Conservation (phyloP, 2,329 filamentous ascomycete species). For the Nigrospora osmanthi region DNA sequence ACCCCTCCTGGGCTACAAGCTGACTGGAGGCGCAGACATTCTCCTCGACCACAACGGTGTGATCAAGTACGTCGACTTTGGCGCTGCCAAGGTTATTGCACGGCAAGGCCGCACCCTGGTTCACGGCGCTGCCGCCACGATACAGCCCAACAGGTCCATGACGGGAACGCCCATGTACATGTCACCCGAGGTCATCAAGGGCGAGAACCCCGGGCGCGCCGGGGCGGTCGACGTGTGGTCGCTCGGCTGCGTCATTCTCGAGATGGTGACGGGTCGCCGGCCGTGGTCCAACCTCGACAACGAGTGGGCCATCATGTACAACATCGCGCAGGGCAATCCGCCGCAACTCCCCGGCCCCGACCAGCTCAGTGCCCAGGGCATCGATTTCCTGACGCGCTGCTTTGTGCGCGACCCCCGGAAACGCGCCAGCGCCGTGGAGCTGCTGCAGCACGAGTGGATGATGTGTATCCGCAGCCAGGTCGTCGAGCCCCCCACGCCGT, state of each 20-base stretch:
- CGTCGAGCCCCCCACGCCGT: conserved; percentile 56
- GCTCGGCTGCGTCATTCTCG: conserved; percentile 88
- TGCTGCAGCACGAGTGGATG: conserved; percentile 92
- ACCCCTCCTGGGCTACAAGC: conserved; percentile 5
- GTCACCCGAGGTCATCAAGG: conserved; percentile 97
- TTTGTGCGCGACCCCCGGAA: conserved; percentile 78
- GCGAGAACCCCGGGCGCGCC: conserved; percentile 69
- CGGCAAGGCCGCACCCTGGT: conserved; percentile 84
- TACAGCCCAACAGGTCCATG: conserved; percentile 77
- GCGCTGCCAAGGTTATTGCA: conserved; percentile 93
- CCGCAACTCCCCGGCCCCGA: conserved; percentile 76
- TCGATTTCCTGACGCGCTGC: conserved; percentile 83
- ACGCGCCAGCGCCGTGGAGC: conserved; percentile 74
- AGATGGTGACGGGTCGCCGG: conserved; percentile 92
- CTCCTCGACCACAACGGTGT: conserved; percentile 95
- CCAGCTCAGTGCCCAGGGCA: conserved; percentile 74
- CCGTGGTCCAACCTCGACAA: conserved; percentile 97
- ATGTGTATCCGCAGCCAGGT: conserved; percentile 58
- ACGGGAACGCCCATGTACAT: conserved; percentile 99
- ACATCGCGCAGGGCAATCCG: conserved; percentile 94
- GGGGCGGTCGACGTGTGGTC: conserved; percentile 95
- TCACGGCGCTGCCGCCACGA: conserved; percentile 49
- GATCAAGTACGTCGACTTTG: conserved; percentile 99
- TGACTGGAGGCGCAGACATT: conserved; percentile 55
- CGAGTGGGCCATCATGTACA: conserved; percentile 99